Evolutionary conservation across 306 rosid species (phyloP), one percentile per base, ranked within the genome.

Genomic region (Pyrus communis): DNA sequence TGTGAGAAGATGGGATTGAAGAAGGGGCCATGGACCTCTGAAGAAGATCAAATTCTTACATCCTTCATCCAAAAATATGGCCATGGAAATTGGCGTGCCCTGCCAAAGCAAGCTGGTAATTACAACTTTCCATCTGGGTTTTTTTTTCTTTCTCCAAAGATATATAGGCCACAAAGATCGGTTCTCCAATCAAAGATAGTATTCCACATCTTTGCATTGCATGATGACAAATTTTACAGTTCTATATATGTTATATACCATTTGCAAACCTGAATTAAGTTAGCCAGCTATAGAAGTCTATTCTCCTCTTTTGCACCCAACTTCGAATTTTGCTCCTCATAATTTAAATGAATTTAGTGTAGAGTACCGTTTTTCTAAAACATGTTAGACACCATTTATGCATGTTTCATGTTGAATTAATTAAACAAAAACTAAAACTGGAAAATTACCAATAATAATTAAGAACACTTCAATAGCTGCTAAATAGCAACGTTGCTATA

Each of bases 81-180:
- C 71, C 97, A 92, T 85, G 87, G 82, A 31, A 96, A 96, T 60
- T 96, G 99, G 99, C 92, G 99, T 68, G 98, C 99, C 59, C 99
- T 96, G 35, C 99, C 99, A 0, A 96, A 91, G 52, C 93, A 83
- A 76, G 96, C 99, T n/a, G 98, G 99, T 95, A 83, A 73, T 51
- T 69, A 21, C 18, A 11, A 7, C 11, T 31, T 30, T 23, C 19
- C 73, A 35, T 42, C 35, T 67, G 46, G 25, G 27, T 38, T 7
- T 30, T 25, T 25, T 74, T 67, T 46, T 25, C 27, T 25, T 63
- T 64, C 21, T 40, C 22, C 59, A 28, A 23, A 73, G 57, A 66
- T 66, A 21, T 4, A 14, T 62, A 62, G 55, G 55, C 55, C 55
- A 51, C 55, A 5, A 15, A 51, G 19, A 18, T 1, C 9, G 1